Evolutionary conservation across 106 monocot species (phyloP).

Genomic region (Narthecium ossifragum): DNA sequence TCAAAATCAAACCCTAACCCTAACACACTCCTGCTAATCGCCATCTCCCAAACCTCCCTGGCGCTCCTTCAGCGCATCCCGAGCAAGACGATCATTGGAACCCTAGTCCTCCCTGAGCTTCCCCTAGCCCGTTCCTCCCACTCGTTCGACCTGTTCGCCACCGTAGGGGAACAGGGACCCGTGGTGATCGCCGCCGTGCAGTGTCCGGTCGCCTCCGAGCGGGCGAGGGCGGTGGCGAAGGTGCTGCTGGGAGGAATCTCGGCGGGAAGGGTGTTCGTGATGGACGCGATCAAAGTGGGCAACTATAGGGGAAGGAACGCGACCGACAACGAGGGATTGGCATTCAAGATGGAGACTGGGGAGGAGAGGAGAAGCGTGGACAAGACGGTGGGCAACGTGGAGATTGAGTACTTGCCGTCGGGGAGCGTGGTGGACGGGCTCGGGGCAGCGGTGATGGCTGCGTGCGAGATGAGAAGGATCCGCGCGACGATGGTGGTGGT

Average conservation of each 20-base stretch:
- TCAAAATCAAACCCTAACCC: slow-evolving; percentile 11
- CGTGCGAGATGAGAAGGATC: slow-evolving; percentile 60
- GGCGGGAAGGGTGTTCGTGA: slow-evolving; percentile 35
- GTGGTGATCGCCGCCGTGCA: slow-evolving; percentile 41
- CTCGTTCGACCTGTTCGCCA: slow-evolving; percentile 49
- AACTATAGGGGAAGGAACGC: slow-evolving; percentile 44
- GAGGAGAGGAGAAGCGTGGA: slow-evolving; percentile 24
- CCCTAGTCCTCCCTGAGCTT: slow-evolving; percentile 56
- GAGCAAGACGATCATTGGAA: slow-evolving; percentile 36
- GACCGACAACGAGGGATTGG: slow-evolving; percentile 35
- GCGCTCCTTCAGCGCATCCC: slow-evolving; percentile 28
- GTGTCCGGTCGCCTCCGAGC: slow-evolving; percentile 34
- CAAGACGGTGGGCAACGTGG: slow-evolving; percentile 5
- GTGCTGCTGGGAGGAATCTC: slow-evolving; percentile 25
- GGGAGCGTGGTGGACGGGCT: slow-evolving; percentile 69
- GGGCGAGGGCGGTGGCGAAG: slow-evolving; percentile 62
- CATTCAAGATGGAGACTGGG: slow-evolving; percentile 68
- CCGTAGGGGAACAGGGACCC: slow-evolving; percentile 13
- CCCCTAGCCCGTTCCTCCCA: slow-evolving; percentile 20
- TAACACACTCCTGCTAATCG: slow-evolving; percentile 17
- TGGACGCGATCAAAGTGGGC: slow-evolving; percentile 49
- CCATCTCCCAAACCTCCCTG: slow-evolving; percentile 41
- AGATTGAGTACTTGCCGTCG: slow-evolving; percentile 41
- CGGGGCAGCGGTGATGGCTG: slow-evolving; percentile 53
- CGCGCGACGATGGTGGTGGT: slow-evolving; percentile 52